Base-by-base conservation (phyloP, 2,329 filamentous ascomycete genomes). In the Fusarium irregulare region DNA sequence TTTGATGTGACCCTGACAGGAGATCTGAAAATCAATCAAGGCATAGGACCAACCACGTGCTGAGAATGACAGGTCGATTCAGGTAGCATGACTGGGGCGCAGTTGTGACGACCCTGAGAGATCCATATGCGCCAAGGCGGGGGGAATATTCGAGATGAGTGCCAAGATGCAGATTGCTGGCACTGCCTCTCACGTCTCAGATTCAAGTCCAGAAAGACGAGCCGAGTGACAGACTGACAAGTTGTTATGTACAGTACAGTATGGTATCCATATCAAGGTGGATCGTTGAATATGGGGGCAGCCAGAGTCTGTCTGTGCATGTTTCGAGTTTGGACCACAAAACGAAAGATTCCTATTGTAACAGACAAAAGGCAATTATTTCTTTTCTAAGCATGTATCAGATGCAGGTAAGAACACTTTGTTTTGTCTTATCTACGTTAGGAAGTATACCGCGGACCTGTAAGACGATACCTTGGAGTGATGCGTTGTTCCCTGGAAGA, bases 61-160 rank as follows among this genome's bases (percentile, higher is more conserved):
- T 20, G 20, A 59, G 40, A 45, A 44, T 73, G 71, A 74, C 71
- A 62, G 56, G 49, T 28, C 42, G 60, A 47, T 28, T 42, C 14
- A 18, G 18, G 32, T 50, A 44, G 23, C 12, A 53, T 55, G 45
- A 61, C 59, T 59, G 70, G 63, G 72, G 68, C 64, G 68, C 64
- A 71, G 60, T 28, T 25, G 27, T 46, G 42, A 57, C n/a, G 60
- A 57, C 46, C 60, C 51, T 51, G 45, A 64, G 58, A 68, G 61
- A 72, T 28, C 28, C 28, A 28, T 72, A 64, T 62, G 62, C 55
- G 68, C 56, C 47, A 59, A 51, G 56, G 44, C 37, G 20, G 25
- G 32, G 30, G 32, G 23, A 46, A 53, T 44, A 57, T 62, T 45
- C 27, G 42, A 51, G 46, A 64, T 68, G 44, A 51, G 34, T 51